Percentiles rank a stretch among this genome's conserved stretches.
Evolutionary conservation across 2,329 filamentous ascomycete genomes (phyloP).

Genomic region (Cladosporium halotolerans): DNA sequence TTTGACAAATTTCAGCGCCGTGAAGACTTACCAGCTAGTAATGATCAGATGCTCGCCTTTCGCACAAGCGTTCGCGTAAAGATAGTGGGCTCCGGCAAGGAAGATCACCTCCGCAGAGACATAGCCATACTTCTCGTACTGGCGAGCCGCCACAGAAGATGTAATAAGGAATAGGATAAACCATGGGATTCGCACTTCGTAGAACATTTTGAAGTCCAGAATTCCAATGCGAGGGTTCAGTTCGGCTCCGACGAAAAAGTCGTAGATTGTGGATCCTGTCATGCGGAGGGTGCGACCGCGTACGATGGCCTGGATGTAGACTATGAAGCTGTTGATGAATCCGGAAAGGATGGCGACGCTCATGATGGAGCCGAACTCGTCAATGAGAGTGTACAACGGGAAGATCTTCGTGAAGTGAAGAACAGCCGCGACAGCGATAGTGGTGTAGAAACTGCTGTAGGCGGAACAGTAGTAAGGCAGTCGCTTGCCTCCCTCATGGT

Average conservation of each 20-base stretch:
- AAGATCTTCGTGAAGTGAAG: conserved; percentile 81
- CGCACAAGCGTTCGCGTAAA: conserved; percentile 86
- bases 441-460: conserved; percentile 79
- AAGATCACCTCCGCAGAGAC: conserved; percentile 80
- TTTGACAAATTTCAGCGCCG: not conserved
- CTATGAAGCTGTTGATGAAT: conserved; percentile 72
- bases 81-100: conserved; percentile 79
- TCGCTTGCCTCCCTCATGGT: conserved; percentile 75
- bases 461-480: conserved; percentile 92
- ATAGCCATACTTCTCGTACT: conserved; percentile 79
- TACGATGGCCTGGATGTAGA: conserved; percentile 78
- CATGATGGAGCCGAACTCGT: conserved; percentile 90
- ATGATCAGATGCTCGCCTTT: conserved; percentile 90
- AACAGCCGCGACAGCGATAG: conserved; percentile 60
- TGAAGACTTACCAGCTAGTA: conserved; percentile 46
- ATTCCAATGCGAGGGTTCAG: conserved; percentile 72
- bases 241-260: conserved; percentile 88
- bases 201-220: conserved; percentile 92
- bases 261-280: conserved; percentile 74
- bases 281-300: conserved; percentile 85
- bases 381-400: conserved; percentile 83
- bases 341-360: conserved; percentile 89
- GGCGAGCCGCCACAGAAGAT: conserved; percentile 68
- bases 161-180: conserved; percentile 78
- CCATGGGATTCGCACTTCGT: conserved; percentile 87